These are phyloP conservation scores for Endocalyx cinctus DNA, from an alignment of 2,329 filamentous ascomycete genomes.

Conservation along the genomic window DNA sequence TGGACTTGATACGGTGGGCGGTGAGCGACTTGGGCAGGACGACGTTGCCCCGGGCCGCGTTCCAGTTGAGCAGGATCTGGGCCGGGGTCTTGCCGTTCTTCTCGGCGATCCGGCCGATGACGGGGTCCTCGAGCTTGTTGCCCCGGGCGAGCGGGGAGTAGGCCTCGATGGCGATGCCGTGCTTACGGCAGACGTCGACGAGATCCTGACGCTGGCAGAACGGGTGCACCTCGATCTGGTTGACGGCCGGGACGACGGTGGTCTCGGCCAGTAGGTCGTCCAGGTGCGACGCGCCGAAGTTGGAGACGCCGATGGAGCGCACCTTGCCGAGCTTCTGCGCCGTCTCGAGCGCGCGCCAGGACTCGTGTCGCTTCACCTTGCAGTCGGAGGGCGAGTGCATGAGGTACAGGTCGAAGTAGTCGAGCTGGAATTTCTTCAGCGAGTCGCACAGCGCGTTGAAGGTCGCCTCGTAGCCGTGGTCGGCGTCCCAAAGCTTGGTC, in stretches of 20 bases:
- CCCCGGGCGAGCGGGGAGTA: slow-evolving; percentile 11
- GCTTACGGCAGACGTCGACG: slow-evolving; percentile 41
- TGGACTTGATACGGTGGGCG: slow-evolving; percentile 53
- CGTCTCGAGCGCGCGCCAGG: slow-evolving; percentile 14
- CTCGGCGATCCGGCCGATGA: slow-evolving; percentile 48
- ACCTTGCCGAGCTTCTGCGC: slow-evolving; percentile 33
- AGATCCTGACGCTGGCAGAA: slow-evolving; percentile 50
- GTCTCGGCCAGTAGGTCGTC: slow-evolving; percentile 33
- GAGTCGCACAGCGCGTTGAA: slow-evolving; percentile 37
- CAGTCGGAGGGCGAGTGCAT: slow-evolving; percentile 41
- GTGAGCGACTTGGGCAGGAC: slow-evolving; percentile 62
- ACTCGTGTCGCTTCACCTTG: slow-evolving; percentile 38
- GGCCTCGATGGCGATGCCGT: slow-evolving; percentile 25
- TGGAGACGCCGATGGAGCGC: slow-evolving; percentile 39
- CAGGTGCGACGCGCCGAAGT: slow-evolving; percentile 30
- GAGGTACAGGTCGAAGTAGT: slow-evolving; percentile 50
- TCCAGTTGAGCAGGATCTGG: slow-evolving; percentile 58
- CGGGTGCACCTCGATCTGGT: slow-evolving; percentile 59
- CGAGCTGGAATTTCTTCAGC: slow-evolving; percentile 39
- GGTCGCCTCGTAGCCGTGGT: slow-evolving; percentile 20
- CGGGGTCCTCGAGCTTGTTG: slow-evolving; percentile 42
- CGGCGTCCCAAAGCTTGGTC: slow-evolving; percentile 34
- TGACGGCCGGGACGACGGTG: slow-evolving; percentile 46
- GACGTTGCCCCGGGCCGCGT: slow-evolving; percentile 51
- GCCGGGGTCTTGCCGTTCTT: slow-evolving; percentile 52